Evolutionary conservation across 2,329 filamentous ascomycete species (phyloP).

Genomic region (Alternaria sp.): DNA sequence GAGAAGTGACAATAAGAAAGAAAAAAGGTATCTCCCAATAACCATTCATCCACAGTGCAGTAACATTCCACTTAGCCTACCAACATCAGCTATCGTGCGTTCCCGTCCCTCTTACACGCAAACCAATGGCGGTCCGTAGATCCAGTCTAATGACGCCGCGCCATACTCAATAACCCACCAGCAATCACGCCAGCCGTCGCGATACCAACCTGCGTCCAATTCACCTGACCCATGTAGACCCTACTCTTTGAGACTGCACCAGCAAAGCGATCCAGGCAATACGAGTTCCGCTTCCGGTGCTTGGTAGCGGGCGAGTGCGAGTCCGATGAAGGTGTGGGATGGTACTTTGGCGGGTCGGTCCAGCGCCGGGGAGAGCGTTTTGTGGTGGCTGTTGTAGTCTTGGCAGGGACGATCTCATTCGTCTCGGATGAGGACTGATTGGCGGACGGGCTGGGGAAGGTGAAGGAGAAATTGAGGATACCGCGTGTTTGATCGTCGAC

Average conservation of each 20-base stretch:
- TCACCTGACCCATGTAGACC: neutral
- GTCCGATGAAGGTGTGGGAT: neutral
- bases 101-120: neutral
- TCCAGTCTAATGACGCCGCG: neutral
- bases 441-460: neutral
- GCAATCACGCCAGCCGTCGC: conserved; percentile 5
- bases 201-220: conserved; percentile 6
- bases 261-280: neutral
- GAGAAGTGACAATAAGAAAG: neutral
- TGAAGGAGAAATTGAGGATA: conserved; percentile 3
- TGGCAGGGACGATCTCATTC: neutral
- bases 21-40: neutral
- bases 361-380: neutral
- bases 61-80: neutral
- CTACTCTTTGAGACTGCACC: conserved; percentile 5
- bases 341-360: neutral
- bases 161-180: neutral
- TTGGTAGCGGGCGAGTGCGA: neutral
- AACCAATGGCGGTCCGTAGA: neutral
- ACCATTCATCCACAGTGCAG: neutral
- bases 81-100: neutral
- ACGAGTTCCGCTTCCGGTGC: neutral
- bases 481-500: neutral
- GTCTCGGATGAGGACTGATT: neutral
- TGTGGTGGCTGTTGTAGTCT: neutral